Evolutionary conservation across 176 grass and related monocot species (phyloP).

Genomic region (Raddia guianensis): DNA sequence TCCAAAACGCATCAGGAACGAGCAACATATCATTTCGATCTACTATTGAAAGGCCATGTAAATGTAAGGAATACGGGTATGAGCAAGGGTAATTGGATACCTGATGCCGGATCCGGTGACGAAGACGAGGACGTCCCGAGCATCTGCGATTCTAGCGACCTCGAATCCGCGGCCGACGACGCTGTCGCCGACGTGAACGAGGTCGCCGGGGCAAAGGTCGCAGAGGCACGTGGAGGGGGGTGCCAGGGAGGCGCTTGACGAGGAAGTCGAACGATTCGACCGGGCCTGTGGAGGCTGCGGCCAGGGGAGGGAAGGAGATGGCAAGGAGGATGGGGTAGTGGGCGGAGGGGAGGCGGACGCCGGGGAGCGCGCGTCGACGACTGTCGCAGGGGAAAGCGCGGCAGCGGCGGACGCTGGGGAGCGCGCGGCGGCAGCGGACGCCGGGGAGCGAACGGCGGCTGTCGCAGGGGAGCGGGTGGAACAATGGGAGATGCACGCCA

Average conservation of each 20-base stretch:
- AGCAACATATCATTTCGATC: background rate
- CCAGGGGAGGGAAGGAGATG: slow-evolving; percentile 59
- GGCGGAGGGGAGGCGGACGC: slow-evolving; percentile 48
- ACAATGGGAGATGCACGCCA: too few relatives aligned
- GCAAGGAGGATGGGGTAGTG: slow-evolving; percentile 73
- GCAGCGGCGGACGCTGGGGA: too few relatives aligned
- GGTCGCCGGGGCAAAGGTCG: slow-evolving; percentile 54
- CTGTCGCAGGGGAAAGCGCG: too few relatives aligned
- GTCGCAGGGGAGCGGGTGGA: too few relatives aligned
- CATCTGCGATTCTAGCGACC: slow-evolving; percentile 41
- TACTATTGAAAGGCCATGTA: background rate
- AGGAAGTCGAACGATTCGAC: slow-evolving; percentile 54
- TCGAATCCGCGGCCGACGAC: slow-evolving; percentile 68
- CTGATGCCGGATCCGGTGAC: slow-evolving; percentile 85
- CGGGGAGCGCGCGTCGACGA: too few relatives aligned
- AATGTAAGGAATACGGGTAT: background rate
- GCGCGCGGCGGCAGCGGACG: too few relatives aligned
- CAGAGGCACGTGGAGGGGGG: slow-evolving; percentile 61
- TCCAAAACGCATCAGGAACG: background rate
- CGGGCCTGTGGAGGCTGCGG: background rate
- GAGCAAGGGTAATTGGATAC: slow-evolving; percentile 9
- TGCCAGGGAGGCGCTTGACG: slow-evolving; percentile 67
- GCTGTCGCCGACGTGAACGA: slow-evolving; percentile 48
- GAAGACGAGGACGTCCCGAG: slow-evolving; percentile 58
- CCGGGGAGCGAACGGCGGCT: too few relatives aligned